These are phyloP conservation scores for Aspergillus egyptiacus DNA, from an alignment of 495 filamentous ascomycete species.

Conservation along the genomic window DNA sequence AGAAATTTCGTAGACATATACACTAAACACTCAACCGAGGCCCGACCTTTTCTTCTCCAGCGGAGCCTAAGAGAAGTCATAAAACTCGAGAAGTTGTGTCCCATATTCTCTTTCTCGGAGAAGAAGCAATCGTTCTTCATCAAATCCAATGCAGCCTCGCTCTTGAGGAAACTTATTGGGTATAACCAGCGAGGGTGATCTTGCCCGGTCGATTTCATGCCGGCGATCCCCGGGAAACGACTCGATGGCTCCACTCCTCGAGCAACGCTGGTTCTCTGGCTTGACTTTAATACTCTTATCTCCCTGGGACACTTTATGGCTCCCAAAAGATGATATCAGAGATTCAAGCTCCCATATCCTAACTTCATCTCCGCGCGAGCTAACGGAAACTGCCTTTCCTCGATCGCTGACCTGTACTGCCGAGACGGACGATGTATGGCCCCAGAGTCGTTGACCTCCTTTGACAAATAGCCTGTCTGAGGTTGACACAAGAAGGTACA, in stretches of 20 bases:
- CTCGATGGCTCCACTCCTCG: conserved; percentile 8
- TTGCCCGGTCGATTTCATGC: neutral
- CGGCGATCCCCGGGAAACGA: conserved; percentile 17
- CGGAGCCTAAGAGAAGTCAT: conserved; percentile 72
- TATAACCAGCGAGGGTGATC: neutral
- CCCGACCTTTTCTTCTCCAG: neutral
- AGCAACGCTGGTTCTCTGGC: conserved; percentile 26
- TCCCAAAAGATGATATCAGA: conserved; percentile 45
- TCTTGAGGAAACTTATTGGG: conserved; percentile 17
- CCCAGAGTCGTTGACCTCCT: conserved; percentile 75
- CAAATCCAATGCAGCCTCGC: conserved; percentile 76
- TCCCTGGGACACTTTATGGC: conserved; percentile 29
- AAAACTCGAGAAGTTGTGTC: conserved; percentile 71
- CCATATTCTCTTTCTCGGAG: conserved; percentile 64
- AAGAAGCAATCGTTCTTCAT: conserved; percentile 88
- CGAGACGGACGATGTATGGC: conserved; percentile 87
- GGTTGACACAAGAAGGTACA: conserved; percentile 78
- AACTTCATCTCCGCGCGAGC: conserved; percentile 74
- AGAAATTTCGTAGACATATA: neutral
- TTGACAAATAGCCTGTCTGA: conserved; percentile 61
- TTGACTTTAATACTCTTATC: conserved; percentile 53
- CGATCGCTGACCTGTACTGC: conserved; percentile 78
- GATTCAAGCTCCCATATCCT: conserved; percentile 93
- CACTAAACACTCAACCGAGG: neutral
- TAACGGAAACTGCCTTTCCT: conserved; percentile 88